Base-by-base conservation (phyloP, 306 rosid genomes). In the Styphnolobium japonicum region DNA sequence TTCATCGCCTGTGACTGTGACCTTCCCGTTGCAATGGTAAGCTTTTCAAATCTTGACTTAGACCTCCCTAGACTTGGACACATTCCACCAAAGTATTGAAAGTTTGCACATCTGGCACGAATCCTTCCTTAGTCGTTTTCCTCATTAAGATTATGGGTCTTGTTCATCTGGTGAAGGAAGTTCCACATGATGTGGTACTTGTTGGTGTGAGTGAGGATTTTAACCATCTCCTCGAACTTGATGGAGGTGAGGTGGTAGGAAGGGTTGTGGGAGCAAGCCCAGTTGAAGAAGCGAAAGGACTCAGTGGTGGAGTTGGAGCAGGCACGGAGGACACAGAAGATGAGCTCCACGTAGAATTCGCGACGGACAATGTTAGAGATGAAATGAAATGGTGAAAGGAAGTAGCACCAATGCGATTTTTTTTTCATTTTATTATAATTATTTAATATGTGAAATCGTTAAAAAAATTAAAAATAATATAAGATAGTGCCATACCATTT, bases 121-220 rank as follows among this genome's bases (percentile, higher is more conserved):
- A 84, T 0, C 88, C 86, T 64, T 86, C 79, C 58, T 88, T 88
- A 0, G 81, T 78, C 94, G 86, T 82, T 39, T 84, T 90, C 40
- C 85, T 80, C 21, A 88, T 86, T 80, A 25, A 90, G 79, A 18
- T 34, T 53, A 80, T 68, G 80, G 19, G 79, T 82, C 56, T n/a
- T n/a, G n/a, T 77, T 79, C 92, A 90, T 86, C 83, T 87, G 91
- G 3, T 84, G 67, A 78, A 88, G 79, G 27, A 88, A 52, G 22
- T 86, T 86, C 94, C 94, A 90, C 94, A 90, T 90, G 42, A 88
- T 84, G 21, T 84, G 85, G 69, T 80, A 88, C 33, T 86, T 90
- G 29, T 71, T 85, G 74, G 90, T 19, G 7, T 83, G 67, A 6
- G 92, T 87, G 6, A 90, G 90, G 23, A 80, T 86, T 36, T 85